Conservation (phyloP, 768 basidiomycete genomes). For the Clitopilus hobsonii region DNA sequence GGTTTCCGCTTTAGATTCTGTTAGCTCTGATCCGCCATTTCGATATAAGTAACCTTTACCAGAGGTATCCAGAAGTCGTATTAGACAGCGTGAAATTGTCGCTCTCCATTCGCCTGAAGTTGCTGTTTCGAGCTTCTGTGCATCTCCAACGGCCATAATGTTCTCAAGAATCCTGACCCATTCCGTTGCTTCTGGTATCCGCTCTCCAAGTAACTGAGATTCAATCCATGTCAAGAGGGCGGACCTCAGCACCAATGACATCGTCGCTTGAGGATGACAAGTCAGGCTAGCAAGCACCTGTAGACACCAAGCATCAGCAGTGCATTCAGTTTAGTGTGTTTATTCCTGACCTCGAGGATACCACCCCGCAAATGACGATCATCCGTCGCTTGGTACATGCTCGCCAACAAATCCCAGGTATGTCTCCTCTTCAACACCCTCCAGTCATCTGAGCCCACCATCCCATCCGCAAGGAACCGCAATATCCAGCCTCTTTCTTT, state of each 20-base stretch:
- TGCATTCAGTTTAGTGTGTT: background rate
- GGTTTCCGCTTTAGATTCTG: constrained; percentile 3
- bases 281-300: constrained; percentile 77
- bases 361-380: constrained; percentile 50
- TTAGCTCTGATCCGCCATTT: constrained; percentile 4
- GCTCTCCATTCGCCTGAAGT: constrained; percentile 59
- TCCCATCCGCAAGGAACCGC: constrained; percentile 75
- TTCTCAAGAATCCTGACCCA: constrained; percentile 71
- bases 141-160: constrained; percentile 46
- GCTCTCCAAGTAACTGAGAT: constrained; percentile 48
- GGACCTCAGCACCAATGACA: constrained; percentile 67
- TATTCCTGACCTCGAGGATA: constrained; percentile 59
- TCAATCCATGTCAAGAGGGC: constrained; percentile 80
- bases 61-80: constrained; percentile 27
- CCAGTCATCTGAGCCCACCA: constrained; percentile 78
- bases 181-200: constrained; percentile 39
- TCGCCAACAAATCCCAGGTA: constrained; percentile 85
- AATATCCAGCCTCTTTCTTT: constrained; percentile 90
- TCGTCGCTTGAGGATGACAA: constrained; percentile 61
- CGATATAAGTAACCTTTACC: background rate
- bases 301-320: background rate
- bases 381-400: constrained; percentile 63
- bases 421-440: constrained; percentile 72
- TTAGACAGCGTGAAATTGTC: constrained; percentile 50
- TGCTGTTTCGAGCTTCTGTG: constrained; percentile 44